Conservation (phyloP, 257 asterid species). For the Petunia secreta region DNA sequence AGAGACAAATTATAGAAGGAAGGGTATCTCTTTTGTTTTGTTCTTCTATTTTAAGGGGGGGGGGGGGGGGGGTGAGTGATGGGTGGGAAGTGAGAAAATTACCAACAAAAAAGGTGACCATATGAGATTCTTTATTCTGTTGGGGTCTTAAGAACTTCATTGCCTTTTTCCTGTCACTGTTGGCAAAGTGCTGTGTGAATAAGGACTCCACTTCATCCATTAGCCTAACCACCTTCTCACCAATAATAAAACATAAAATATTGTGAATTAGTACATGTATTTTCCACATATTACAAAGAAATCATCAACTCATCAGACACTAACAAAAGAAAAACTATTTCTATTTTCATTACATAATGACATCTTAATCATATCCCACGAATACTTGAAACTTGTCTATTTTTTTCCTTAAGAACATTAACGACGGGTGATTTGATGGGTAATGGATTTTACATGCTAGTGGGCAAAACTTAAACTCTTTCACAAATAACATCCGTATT, state of each 20-base stretch:
- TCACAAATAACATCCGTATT: too few species aligned
- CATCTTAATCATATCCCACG: neutral
- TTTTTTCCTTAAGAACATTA: neutral
- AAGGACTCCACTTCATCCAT: conserved; percentile 99
- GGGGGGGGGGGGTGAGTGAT: neutral
- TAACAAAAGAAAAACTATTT: neutral
- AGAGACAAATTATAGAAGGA: neutral
- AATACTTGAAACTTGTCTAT: neutral
- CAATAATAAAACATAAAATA: neutral
- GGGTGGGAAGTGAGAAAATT: conserved; percentile 14
- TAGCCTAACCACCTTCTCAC: conserved; percentile 75
- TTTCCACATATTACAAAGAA: conserved; percentile 7
- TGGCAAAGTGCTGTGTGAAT: conserved; percentile 94
- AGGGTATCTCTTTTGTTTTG: neutral
- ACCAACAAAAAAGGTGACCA: conserved; percentile 94
- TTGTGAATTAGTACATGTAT: neutral
- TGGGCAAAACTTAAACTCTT: too few species aligned
- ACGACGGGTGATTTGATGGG: neutral
- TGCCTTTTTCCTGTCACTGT: conserved; percentile 83
- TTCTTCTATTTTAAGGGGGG: neutral
- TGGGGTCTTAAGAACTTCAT: conserved; percentile 93
- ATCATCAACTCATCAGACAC: conserved; percentile 1
- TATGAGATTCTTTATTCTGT: conserved; percentile 79
- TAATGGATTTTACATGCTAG: too few species aligned
- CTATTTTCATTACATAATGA: neutral